A percentile compares a stretch with the other conserved stretches of the same genome.
Evolutionary conservation across 805 yeast genomes (phyloP).

Genomic region (Yamadazyma sp.): DNA sequence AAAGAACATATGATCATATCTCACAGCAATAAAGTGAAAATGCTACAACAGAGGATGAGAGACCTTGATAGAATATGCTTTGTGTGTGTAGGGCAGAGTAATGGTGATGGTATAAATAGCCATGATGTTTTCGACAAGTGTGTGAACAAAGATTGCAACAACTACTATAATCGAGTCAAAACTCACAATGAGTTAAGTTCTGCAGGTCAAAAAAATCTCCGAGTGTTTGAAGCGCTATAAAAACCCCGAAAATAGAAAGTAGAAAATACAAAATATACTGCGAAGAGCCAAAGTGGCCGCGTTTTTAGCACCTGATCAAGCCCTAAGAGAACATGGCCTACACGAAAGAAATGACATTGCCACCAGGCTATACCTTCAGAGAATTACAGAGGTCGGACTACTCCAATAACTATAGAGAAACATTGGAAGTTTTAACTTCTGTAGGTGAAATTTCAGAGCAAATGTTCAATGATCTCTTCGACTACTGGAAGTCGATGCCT

Average conservation of each 20-base stretch:
- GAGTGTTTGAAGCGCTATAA: too few relatives aligned
- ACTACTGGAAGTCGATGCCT: conserved; percentile 54
- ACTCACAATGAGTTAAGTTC: conserved; percentile 7
- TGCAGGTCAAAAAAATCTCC: too few relatives aligned
- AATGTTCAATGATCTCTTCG: conserved; percentile 51
- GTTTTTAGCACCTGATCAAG: too few relatives aligned
- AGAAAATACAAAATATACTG: too few relatives aligned
- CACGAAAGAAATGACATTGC: conserved; percentile 31
- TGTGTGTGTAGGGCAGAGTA: conserved; percentile 6
- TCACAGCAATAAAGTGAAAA: conserved; percentile 4
- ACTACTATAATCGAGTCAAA: conserved; percentile 13
- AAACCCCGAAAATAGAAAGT: too few relatives aligned
- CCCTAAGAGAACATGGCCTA: conserved; percentile 12
- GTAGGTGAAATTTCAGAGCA: conserved; percentile 68
- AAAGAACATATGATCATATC: conserved; percentile 3
- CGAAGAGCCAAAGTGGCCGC: too few relatives aligned
- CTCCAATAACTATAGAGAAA: conserved; percentile 58
- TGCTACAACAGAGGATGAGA: conserved; percentile 1
- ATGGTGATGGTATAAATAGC: neutral
- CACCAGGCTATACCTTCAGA: conserved; percentile 71
- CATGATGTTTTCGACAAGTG: conserved; percentile 7
- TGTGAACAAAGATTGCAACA: conserved; percentile 16
- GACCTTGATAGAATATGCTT: conserved; percentile 8
- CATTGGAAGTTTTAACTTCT: conserved; percentile 69
- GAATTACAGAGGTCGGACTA: conserved; percentile 56